Conservation (phyloP, 2,329 filamentous ascomycete genomes). For the Graphilbum fragrans region DNA sequence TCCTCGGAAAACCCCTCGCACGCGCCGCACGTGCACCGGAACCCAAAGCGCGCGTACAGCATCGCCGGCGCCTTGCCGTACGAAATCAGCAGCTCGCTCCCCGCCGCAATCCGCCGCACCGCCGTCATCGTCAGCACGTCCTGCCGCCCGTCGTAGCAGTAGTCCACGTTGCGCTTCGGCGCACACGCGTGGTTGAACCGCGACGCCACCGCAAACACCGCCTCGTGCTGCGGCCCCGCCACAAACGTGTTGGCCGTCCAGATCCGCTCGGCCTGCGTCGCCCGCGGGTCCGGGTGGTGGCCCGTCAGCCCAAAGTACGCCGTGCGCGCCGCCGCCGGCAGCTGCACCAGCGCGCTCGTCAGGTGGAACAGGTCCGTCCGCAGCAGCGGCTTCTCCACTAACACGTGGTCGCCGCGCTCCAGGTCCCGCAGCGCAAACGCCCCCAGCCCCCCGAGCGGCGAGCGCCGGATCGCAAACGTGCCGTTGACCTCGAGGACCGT, state of each 20-base stretch:
- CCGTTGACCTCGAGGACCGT: constrained; percentile 18
- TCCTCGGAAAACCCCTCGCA: constrained; percentile 7
- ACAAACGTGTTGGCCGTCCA: constrained; percentile 17
- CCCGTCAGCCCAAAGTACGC: constrained; percentile 25
- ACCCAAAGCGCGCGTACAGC: constrained; percentile 12
- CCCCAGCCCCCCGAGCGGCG: constrained; percentile 30
- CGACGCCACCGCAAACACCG: constrained; percentile 25
- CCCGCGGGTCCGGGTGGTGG: constrained; percentile 9
- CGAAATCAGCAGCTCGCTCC: constrained; percentile 13
- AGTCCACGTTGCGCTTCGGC: constrained; percentile 28
- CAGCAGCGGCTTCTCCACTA: constrained; percentile 32
- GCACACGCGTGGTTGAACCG: constrained; percentile 48
- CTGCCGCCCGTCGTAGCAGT: constrained; percentile 22
- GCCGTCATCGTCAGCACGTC: constrained; percentile 29
- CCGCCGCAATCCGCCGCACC: constrained; percentile 2
- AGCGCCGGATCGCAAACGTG: constrained; percentile 27
- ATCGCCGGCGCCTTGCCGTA: constrained; percentile 11
- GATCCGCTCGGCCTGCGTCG: constrained; percentile 10
- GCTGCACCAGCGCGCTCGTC: constrained; percentile 20
- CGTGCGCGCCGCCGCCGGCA: constrained; percentile 18
- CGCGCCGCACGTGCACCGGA: constrained; percentile 12
- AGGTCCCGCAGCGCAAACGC: constrained; percentile 31
- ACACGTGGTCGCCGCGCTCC: constrained; percentile 23
- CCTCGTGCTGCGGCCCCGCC: constrained; percentile 7
- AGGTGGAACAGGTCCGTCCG: constrained; percentile 17